Evolutionary conservation across 2,329 filamentous ascomycete species (phyloP), one percentile per base, ranked within the genome.

Genomic region (Dryadomyces quercivorus): DNA sequence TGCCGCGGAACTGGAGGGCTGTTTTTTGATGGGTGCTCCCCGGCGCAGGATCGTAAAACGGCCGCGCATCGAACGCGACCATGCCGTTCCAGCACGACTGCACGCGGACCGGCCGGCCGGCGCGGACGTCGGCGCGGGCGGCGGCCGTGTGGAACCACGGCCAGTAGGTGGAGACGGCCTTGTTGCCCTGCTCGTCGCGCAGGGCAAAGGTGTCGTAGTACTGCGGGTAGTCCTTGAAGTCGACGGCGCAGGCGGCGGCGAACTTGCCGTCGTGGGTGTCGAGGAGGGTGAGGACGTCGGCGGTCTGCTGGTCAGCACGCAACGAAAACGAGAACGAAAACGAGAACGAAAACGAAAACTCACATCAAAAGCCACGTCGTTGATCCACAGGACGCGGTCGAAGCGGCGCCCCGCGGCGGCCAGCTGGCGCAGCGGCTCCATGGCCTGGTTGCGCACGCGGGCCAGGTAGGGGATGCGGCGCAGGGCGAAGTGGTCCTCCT

Each of bases 11-110:
- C 6, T 66, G 66, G 0, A 86, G 70, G 3, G 70, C 70, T n/a
- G n/a, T n/a, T n/a, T n/a, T n/a, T n/a, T n/a, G n/a, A n/a, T 10
- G 44, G 4, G 3, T n/a, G 15, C 36, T 18, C 22, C 22, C 16
- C 18, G 22, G 15, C 44, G 20, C 36, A 16, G 15, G 21, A n/a
- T 52, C 56, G 55, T 77, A 75, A 62, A 77, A 79, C 1, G 76
- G 73, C 5, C 63, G 63, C 0, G 75, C 69, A 51, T 69, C 67
- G 55, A 69, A 71, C 49, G 62, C 69, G 60, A 73, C 73, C 63
- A 84, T 78, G 47, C 82, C 83, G 60, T 86, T 85, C 82, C 82
- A 86, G 65, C 83, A 86, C 45, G 78, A 82, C n/a, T 68, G 66
- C 1, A 86, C 82, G 1, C 75, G 77, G 1, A 84, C 72, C 0